Conservation (phyloP, 2,329 filamentous ascomycete genomes). For the Pseudogymnoascus sp. region DNA sequence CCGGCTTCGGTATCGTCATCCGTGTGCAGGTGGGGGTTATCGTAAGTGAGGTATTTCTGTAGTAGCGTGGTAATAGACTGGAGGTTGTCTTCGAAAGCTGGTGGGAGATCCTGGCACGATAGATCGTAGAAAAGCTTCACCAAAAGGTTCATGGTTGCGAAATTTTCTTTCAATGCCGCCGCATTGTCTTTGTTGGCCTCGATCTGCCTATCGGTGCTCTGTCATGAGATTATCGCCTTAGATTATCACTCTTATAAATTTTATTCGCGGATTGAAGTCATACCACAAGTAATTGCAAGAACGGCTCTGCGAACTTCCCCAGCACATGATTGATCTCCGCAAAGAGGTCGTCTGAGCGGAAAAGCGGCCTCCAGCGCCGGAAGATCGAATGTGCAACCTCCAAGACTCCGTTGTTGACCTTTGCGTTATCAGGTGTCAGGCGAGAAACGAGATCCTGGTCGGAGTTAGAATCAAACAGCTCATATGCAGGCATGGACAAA, state of each 20-base stretch:
- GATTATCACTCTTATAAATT: conserved; percentile 1
- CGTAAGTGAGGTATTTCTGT: conserved; percentile 87
- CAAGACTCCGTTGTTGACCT: conserved; percentile 85
- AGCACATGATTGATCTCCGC: conserved; percentile 96
- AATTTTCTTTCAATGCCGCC: conserved; percentile 63
- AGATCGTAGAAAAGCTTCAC: conserved; percentile 93
- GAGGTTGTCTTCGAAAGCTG: conserved; percentile 87
- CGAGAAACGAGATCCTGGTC: conserved; percentile 74
- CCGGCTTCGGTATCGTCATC: conserved; percentile 87
- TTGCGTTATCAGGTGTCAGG: conserved; percentile 70
- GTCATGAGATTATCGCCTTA: conserved; percentile 9
- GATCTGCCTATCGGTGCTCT: conserved; percentile 64
- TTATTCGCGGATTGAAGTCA: conserved; percentile 20
- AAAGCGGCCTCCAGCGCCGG: conserved; percentile 87
- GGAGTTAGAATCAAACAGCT: conserved; percentile 15
- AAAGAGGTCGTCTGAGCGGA: conserved; percentile 85
- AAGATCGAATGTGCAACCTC: conserved; percentile 99
- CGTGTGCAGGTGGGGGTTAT: conserved; percentile 72
- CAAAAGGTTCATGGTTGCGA: conserved; percentile 78
- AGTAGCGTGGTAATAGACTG: conserved; percentile 66
- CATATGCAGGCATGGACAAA: not conserved
- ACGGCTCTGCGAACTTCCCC: conserved; percentile 71
- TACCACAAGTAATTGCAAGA: conserved; percentile 70
- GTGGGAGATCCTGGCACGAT: conserved; percentile 92
- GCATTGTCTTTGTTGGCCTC: conserved; percentile 69